These are phyloP conservation scores for Schizophyllum commune DNA, from an alignment of 1,284 basidiomycete species.

Conservation along the genomic window DNA sequence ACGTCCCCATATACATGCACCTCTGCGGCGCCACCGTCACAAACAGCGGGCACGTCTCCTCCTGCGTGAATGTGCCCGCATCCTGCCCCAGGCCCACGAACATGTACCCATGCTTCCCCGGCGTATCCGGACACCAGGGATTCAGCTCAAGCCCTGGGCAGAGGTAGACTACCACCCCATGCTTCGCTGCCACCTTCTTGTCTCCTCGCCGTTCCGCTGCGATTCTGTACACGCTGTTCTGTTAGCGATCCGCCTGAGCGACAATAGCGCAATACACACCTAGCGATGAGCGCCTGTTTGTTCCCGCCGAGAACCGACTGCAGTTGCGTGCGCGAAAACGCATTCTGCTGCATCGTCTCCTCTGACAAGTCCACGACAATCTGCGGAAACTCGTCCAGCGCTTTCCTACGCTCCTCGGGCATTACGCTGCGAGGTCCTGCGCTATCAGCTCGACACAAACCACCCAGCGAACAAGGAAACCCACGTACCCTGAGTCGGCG, in stretches of 20 bases:
- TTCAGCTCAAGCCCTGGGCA: constrained; percentile 35
- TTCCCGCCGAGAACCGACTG: constrained; percentile 22
- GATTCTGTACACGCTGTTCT: constrained; percentile 14
- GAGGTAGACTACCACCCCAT: constrained; percentile 28
- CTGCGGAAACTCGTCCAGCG: neutral
- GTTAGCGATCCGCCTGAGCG: neutral
- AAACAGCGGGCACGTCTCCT: constrained; percentile 5
- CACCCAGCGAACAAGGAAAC: too few relatives aligned
- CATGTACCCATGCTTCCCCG: constrained; percentile 37
- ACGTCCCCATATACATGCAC: constrained; percentile 32
- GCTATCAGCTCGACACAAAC: neutral
- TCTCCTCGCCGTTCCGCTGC: constrained; percentile 10
- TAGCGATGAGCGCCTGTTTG: constrained; percentile 25
- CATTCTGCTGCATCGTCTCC: neutral
- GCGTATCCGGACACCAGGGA: constrained; percentile 34
- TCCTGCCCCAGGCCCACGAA: constrained; percentile 37
- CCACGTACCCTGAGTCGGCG: too few relatives aligned
- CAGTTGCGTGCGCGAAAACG: neutral
- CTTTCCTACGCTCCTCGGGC: neutral
- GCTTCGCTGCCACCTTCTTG: constrained; percentile 19
- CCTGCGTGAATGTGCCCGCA: constrained; percentile 24
- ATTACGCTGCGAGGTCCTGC: neutral
- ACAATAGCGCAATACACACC: constrained; percentile 15
- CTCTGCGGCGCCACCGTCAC: constrained; percentile 1
- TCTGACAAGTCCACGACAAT: neutral